Evolutionary conservation across 176 grass and related monocot genomes (phyloP), one percentile per base, ranked within the genome.

Genomic region (Bromus sterilis): DNA sequence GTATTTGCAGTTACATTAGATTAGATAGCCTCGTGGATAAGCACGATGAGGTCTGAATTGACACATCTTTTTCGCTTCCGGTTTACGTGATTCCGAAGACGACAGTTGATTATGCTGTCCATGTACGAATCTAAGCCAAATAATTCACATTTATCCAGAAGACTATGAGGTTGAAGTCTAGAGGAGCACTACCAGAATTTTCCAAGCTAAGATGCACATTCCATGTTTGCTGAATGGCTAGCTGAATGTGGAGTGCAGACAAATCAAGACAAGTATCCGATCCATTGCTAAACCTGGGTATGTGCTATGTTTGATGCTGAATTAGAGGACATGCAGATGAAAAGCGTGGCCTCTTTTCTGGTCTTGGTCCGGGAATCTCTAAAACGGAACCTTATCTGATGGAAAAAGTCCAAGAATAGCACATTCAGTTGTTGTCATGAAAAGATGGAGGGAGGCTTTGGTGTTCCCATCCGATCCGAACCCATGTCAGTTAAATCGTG

Each of bases 341-440:
- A 86, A 89, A 89, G 78, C 44, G 57, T 49, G 74, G n/a, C 66
- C 30, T 89, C 78, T 86, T 86, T 89, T 82, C 73, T 46, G 66
- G 43, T 46, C 66, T 65, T 46, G 66, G 43, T 46, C 66, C 13
- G 44, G 71, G 88, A 82, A 89, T 86, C 65, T 89, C 57, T 65
- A 78, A 86, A 82, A 78, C n/a, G 46, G 73, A 86, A 82, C 78
- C 83, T 89, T 89, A 86, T 86, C 87, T 85, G 55, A 77, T 73
- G 66, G 83, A 66, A 68, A 86, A 82, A 85, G 72, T 7, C 56
- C 88, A 86, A 66, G 83, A 82, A 82, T 86, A 89, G 66, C 83
- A 86, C 79, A 86, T 86, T 82, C 83, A 73, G 64, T 82, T 82
- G 46, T 72, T 78, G 56, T 86, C 83, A 73, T 20, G 57, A 74